phyloP scores from a whole-genome alignment of 352 stramenopile species.

The Phytopythium mirpurense region DNA sequence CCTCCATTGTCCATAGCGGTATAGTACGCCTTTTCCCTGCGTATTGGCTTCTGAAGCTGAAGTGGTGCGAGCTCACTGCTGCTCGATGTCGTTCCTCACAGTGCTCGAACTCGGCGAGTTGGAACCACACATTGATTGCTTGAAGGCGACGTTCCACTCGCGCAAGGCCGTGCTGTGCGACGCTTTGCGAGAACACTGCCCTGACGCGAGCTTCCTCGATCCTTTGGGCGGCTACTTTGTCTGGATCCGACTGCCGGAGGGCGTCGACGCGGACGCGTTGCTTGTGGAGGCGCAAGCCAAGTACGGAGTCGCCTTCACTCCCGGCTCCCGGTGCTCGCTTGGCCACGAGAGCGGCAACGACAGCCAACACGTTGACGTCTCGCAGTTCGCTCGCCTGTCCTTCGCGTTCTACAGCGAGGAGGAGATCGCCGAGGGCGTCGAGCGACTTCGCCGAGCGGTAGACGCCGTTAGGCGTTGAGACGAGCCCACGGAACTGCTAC shows the following conservation, averaged over 20 bases:
- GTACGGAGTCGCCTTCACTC: slow-evolving; percentile 75
- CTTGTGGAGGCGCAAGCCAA: slow-evolving; percentile 34
- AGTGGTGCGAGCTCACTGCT: slow-evolving; percentile 15
- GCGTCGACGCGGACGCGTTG: slow-evolving; percentile 42
- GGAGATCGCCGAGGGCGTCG: slow-evolving; percentile 59
- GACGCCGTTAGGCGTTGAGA: too few relatives aligned
- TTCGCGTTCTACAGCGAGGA: slow-evolving; percentile 81
- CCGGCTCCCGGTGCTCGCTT: slow-evolving; percentile 60
- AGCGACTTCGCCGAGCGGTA: slow-evolving; percentile 41
- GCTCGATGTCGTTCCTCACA: slow-evolving; percentile 7
- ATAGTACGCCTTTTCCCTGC: slow-evolving; percentile 5
- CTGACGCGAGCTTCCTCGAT: slow-evolving; percentile 43
- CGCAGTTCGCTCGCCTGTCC: slow-evolving; percentile 51
- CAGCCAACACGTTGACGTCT: slow-evolving; percentile 21
- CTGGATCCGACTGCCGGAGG: slow-evolving; percentile 56
- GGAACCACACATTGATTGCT: slow-evolving; percentile 37
- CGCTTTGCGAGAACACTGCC: slow-evolving; percentile 33
- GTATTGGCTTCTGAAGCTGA: not conserved
- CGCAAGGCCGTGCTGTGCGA: slow-evolving; percentile 49
- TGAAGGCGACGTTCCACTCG: slow-evolving; percentile 32
- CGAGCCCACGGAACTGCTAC: too few relatives aligned
- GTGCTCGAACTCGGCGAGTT: slow-evolving; percentile 56
- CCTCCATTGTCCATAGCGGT: slow-evolving; percentile 76
- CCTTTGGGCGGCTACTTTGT: slow-evolving; percentile 83
- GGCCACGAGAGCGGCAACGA: slow-evolving; percentile 4